A percentile compares a stretch with the other conserved stretches of the same genome.
Evolutionary conservation across 139 green algal genomes (phyloP).

Genomic region (Coelastrella sp.): DNA sequence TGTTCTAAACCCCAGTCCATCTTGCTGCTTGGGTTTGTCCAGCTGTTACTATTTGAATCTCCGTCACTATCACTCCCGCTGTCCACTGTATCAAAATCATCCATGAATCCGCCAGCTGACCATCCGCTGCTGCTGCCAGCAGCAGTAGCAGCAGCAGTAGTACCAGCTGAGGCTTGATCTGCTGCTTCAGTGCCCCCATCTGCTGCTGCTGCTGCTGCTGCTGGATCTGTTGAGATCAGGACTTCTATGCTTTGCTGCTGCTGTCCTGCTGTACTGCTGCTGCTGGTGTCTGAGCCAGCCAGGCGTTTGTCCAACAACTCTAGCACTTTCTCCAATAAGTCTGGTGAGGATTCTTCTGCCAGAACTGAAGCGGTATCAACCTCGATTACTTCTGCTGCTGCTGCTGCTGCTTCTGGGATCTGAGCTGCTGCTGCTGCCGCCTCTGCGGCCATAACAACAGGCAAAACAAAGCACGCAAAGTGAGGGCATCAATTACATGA

Average conservation of each 20-base stretch:
- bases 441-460: neutral
- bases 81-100: neutral
- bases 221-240: neutral
- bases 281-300: no score
- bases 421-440: neutral
- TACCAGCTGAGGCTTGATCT: neutral
- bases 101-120: slow-evolving; percentile 33
- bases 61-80: slow-evolving; percentile 7
- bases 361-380: no score
- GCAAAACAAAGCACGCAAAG: no score
- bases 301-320: no score
- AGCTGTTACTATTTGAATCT: neutral
- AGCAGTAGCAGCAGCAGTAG: neutral
- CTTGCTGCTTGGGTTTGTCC: neutral
- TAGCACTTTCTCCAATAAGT: no score
- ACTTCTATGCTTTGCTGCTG: no score
- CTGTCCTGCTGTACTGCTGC: no score
- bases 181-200: neutral
- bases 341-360: no score
- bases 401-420: neutral
- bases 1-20: slow-evolving; percentile 11
- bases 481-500: no score
- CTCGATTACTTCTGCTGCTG: neutral
- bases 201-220: slow-evolving; percentile 8
- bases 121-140: neutral